These are phyloP conservation scores for Diversispora epigaea DNA, from an alignment of 192 early-diverging fungal species.

Conservation along the genomic window DNA sequence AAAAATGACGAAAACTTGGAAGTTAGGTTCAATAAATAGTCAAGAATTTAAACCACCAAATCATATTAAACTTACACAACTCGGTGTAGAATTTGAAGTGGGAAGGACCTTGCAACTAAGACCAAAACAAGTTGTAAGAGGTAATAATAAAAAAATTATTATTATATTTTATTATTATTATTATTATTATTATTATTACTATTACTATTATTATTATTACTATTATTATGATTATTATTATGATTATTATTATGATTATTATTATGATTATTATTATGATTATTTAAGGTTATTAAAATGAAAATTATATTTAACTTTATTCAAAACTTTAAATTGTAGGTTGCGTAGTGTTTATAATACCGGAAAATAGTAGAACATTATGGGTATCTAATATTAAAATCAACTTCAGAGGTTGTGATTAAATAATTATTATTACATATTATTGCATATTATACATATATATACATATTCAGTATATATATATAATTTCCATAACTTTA, in stretches of 20 bases:
- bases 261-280: too few relatives aligned
- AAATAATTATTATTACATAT: not conserved
- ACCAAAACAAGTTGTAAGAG: conserved; percentile 19
- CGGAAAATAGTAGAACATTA: not conserved
- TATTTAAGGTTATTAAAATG: not conserved
- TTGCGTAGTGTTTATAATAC: not conserved
- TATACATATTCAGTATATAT: too few relatives aligned
- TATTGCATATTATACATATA: not conserved
- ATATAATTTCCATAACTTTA: too few relatives aligned
- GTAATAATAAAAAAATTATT: not conserved
- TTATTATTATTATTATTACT: not conserved
- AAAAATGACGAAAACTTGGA: too few relatives aligned
- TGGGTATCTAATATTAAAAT: conserved; percentile 12
- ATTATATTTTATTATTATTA: not conserved
- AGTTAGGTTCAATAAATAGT: not conserved
- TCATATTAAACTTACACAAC: not conserved
- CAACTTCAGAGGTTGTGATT: conserved; percentile 1
- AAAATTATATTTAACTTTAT: not conserved
- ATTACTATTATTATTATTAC: too few relatives aligned
- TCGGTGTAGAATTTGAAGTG: conserved; percentile 12
- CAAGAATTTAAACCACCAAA: not conserved
- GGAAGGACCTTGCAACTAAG: conserved; percentile 7
- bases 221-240: too few relatives aligned
- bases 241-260: too few relatives aligned
- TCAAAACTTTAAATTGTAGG: not conserved